Percentiles rank a stretch among this genome's conserved stretches.
phyloP scores from a whole-genome alignment of 2,329 filamentous ascomycete species.

The Trichoderma koningiopsis region DNA sequence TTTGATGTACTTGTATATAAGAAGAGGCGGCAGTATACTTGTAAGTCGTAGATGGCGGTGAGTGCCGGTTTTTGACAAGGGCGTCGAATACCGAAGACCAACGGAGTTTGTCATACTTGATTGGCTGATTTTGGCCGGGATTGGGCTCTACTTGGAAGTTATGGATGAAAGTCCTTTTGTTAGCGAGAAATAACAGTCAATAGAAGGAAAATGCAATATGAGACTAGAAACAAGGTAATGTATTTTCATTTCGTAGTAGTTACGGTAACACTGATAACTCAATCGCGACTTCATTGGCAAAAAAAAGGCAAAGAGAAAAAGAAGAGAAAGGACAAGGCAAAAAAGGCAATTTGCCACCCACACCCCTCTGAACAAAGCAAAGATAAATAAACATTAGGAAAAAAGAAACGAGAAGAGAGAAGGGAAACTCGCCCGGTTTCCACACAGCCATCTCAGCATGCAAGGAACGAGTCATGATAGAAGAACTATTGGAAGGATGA shows the following conservation, averaged over 20 bases:
- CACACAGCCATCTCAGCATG: constrained; percentile 4
- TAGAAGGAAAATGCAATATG: background rate
- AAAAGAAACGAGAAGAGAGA: background rate
- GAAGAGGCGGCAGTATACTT: background rate
- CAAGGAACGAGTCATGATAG: constrained; percentile 16
- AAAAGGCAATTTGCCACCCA: background rate
- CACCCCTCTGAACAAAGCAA: background rate
- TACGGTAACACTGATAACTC: background rate
- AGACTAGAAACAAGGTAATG: background rate
- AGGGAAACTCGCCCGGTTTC: background rate
- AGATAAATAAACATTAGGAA: background rate
- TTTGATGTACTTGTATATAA: background rate
- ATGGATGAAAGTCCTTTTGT: background rate
- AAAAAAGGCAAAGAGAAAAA: background rate
- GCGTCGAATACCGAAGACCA: background rate
- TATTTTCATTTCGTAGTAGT: background rate
- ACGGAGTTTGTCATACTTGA: background rate
- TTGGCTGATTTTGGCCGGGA: background rate
- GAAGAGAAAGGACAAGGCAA: background rate
- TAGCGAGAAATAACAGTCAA: background rate
- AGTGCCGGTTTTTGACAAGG: background rate
- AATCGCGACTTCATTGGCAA: background rate
- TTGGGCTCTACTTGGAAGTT: background rate
- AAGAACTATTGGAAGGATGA: background rate
- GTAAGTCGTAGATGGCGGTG: background rate